A percentile compares a stretch with the other conserved stretches of the same genome.
Evolutionary conservation across 352 stramenopile genomes (phyloP).

Genomic region (Elongisporangium prolatum): DNA sequence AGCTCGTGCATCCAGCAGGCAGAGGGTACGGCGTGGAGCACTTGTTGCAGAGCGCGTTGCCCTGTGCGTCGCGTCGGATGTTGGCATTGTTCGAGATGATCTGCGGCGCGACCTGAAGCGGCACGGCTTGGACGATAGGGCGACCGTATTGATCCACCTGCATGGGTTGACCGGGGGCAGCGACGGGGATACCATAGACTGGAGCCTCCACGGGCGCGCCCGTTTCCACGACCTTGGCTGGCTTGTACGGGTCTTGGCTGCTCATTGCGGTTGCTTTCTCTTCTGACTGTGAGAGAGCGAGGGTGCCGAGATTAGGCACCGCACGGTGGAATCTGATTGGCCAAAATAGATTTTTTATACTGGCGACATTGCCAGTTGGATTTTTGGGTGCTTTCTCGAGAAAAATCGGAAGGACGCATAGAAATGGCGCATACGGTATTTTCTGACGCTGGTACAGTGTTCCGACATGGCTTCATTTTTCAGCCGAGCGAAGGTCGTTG

Average conservation of each 20-base stretch:
- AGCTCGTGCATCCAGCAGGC: conserved; percentile 60
- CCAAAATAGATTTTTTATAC: no score
- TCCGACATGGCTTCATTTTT: not conserved
- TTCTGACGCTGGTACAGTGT: no score
- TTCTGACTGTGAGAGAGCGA: no score
- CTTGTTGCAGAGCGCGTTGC: conserved; percentile 74
- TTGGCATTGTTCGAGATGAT: conserved; percentile 63
- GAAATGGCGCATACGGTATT: no score
- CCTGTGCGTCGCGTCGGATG: conserved; percentile 56
- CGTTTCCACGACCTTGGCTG: conserved; percentile 16
- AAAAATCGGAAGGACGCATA: no score
- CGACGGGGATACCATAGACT: conserved; percentile 14
- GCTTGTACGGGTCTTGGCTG: conserved; percentile 13
- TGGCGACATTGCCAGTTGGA: no score
- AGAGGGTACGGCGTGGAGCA: conserved; percentile 68
- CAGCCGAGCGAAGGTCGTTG: conserved; percentile 30
- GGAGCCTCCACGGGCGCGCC: conserved; percentile 16
- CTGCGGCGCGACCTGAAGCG: conserved; percentile 17
- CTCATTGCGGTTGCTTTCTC: no score
- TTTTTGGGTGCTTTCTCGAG: no score
- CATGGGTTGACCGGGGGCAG: conserved; percentile 23
- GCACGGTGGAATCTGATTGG: no score
- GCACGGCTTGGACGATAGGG: conserved; percentile 39
- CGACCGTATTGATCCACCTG: conserved; percentile 45
- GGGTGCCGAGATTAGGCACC: no score